phyloP scores from a whole-genome alignment of 2,329 filamentous ascomycete genomes.

The Westerdykella ornata region DNA sequence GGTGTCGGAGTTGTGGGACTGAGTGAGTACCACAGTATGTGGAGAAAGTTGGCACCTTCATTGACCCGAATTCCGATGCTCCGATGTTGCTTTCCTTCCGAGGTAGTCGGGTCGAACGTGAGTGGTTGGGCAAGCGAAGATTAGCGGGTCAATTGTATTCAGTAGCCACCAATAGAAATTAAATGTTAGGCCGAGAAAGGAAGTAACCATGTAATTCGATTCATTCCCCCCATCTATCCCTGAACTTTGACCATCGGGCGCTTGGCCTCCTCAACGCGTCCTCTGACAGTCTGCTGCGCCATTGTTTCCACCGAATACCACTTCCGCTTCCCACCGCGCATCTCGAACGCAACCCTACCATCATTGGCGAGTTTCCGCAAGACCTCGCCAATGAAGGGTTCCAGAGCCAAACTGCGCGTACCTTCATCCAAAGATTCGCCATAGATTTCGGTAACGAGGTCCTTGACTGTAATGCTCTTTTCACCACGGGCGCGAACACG shows the following conservation, averaged over 20 bases:
- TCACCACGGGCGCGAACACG: conserved; percentile 16
- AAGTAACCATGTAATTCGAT: no score
- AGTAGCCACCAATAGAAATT: no score
- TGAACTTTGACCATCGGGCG: no score
- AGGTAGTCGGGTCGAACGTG: no score
- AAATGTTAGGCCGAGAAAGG: no score
- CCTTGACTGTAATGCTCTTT: conserved; percentile 35
- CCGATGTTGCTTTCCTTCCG: background rate
- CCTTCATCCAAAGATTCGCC: conserved; percentile 36
- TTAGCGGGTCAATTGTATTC: no score
- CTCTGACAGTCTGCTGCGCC: background rate
- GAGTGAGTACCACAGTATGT: no score
- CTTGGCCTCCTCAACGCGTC: background rate
- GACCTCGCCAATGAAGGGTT: conserved; percentile 62
- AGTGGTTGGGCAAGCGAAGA: no score
- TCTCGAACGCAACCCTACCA: conserved; percentile 24
- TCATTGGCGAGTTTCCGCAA: conserved; percentile 55
- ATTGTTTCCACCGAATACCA: conserved; percentile 15
- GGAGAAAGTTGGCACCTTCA: no score
- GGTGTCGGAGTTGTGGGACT: no score
- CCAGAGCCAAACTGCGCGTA: conserved; percentile 59
- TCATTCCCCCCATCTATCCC: no score
- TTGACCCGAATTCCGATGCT: no score
- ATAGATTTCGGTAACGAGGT: conserved; percentile 43
- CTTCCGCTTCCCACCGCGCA: conserved; percentile 13